Conservation (phyloP, 352 stramenopile species). For the Globisporangium okanoganense region DNA sequence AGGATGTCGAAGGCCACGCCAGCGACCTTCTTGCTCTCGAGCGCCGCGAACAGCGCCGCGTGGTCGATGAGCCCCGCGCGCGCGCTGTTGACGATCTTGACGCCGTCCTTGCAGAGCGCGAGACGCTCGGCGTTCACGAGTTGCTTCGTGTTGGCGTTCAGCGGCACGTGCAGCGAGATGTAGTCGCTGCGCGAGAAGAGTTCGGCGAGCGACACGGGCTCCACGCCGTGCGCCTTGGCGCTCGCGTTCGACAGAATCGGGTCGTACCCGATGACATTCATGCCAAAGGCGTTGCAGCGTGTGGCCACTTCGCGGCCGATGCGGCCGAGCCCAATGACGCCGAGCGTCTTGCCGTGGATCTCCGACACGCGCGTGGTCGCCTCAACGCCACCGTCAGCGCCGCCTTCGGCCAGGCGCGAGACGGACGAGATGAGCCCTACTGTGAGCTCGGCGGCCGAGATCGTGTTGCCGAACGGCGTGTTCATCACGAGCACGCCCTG, state of each 20-base stretch:
- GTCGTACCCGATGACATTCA: constrained; percentile 94
- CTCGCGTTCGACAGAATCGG: constrained; percentile 88
- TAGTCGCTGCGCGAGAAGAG: constrained; percentile 93
- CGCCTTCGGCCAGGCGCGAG: constrained; percentile 28
- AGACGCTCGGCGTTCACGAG: constrained; percentile 85
- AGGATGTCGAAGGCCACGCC: constrained; percentile 77
- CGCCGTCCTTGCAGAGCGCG: constrained; percentile 88
- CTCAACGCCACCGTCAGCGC: constrained; percentile 1
- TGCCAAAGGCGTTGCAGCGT: constrained; percentile 90
- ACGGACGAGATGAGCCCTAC: constrained; percentile 87
- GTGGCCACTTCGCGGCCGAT: constrained; percentile 93
- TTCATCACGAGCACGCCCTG: constrained; percentile 96
- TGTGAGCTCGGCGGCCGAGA: constrained; percentile 94
- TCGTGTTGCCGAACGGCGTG: constrained; percentile 94
- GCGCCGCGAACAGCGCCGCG: constrained; percentile 81
- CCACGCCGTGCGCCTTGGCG: constrained; percentile 72
- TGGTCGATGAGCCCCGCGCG: constrained; percentile 93
- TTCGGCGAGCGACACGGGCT: constrained; percentile 80
- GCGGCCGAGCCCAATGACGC: constrained; percentile 92
- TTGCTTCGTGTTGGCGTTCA: constrained; percentile 93
- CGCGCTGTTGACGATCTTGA: constrained; percentile 93
- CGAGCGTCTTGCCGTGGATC: constrained; percentile 91
- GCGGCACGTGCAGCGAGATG: constrained; percentile 95
- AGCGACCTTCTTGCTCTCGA: constrained; percentile 79
- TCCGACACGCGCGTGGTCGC: constrained; percentile 43